Conservation (phyloP, 2,329 filamentous ascomycete species). For the Xylaria polymorpha region DNA sequence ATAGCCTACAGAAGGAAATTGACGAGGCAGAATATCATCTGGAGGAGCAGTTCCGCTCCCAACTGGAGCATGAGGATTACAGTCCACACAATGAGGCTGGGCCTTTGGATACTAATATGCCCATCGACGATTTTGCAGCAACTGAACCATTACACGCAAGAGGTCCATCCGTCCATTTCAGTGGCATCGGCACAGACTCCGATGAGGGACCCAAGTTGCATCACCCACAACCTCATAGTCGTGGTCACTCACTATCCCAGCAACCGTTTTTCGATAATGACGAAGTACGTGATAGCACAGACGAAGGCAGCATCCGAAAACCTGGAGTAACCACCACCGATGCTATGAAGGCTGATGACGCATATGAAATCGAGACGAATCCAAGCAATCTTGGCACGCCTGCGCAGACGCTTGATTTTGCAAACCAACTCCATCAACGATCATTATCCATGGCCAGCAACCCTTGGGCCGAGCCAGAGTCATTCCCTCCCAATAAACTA, state of each 20-base stretch:
- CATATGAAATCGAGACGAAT: constrained; percentile 77
- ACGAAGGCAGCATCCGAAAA: constrained; percentile 53
- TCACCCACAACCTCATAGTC: constrained; percentile 78
- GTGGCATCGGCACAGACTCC: constrained; percentile 64
- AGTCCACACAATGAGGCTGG: constrained; percentile 68
- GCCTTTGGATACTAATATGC: constrained; percentile 46
- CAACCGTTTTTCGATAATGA: constrained; percentile 71
- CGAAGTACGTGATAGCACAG: constrained; percentile 55
- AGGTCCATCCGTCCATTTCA: constrained; percentile 62
- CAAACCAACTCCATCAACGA: constrained; percentile 63
- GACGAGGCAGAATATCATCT: constrained; percentile 88
- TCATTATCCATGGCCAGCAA: constrained; percentile 69
- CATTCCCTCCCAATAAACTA: constrained; percentile 53
- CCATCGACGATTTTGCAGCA: constrained; percentile 38
- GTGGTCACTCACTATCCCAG: constrained; percentile 77
- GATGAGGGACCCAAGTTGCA: constrained; percentile 70
- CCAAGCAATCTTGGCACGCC: constrained; percentile 78
- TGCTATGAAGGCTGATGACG: constrained; percentile 59
- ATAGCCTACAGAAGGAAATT: constrained; percentile 83
- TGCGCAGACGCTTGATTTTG: constrained; percentile 61
- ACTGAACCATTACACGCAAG: constrained; percentile 53
- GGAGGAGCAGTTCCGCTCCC: constrained; percentile 81
- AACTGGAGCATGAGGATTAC: constrained; percentile 82
- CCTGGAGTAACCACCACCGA: constrained; percentile 56
- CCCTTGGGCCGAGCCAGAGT: constrained; percentile 68